Evolutionary conservation across 306 rosid genomes (phyloP).

Genomic region (Quercus alba): DNA sequence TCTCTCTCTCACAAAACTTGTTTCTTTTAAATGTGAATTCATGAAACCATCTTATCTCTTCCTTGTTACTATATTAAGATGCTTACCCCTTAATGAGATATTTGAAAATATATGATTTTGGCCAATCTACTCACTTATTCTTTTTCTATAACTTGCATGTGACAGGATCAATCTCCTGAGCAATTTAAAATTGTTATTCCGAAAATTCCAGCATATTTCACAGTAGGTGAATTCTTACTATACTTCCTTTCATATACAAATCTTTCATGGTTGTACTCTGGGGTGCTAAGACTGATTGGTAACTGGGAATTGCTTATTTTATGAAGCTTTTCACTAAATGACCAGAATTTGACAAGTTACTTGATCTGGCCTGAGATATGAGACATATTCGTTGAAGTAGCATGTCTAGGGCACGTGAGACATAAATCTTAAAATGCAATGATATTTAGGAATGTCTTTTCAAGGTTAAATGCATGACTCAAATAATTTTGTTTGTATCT

Average conservation of each 20-base stretch:
- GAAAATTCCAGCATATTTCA: conserved; percentile 71
- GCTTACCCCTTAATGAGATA: neutral
- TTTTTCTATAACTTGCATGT: conserved; percentile 21
- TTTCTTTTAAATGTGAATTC: neutral
- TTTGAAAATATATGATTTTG: neutral
- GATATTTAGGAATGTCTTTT: neutral
- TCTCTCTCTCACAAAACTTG: no score
- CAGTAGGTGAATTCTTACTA: conserved; percentile 36
- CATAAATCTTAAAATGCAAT: neutral
- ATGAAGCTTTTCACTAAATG: neutral
- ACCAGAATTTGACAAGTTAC: neutral
- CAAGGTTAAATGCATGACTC: neutral
- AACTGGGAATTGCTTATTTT: neutral
- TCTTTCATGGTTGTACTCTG: neutral
- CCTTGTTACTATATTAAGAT: neutral
- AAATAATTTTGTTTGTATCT: neutral
- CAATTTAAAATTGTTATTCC: conserved; percentile 75
- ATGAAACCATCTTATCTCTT: neutral
- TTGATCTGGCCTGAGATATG: neutral
- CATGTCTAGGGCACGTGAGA: neutral
- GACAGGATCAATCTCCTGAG: conserved; percentile 54
- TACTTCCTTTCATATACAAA: neutral
- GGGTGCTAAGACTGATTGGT: neutral
- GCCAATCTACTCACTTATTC: neutral
- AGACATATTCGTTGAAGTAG: neutral